Evolutionary conservation across 2,329 filamentous ascomycete species (phyloP), one percentile per base, ranked within the genome.

Genomic region (Claviceps africana): DNA sequence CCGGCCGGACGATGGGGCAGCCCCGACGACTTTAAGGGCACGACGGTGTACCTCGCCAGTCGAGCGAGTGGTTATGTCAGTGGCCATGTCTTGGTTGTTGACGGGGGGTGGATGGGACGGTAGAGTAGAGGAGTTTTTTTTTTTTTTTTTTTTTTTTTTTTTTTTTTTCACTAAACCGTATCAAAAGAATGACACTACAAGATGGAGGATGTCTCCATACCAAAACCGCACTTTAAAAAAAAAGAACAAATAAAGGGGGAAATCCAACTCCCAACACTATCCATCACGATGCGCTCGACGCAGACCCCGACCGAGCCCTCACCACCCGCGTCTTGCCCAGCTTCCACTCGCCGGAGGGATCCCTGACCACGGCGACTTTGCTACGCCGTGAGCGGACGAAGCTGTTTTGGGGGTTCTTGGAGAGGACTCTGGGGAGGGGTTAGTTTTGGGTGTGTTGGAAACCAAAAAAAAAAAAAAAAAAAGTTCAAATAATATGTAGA

Each of bases 21-120:
- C 11, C 85, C 88, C 0, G 88, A 94, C 28, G 90, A 96, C 61
- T 95, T 95, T 66, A 90, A 90, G 72, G 89, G 88, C 0, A 82
- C 80, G 0, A 77, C 84, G 0, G 83, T 95, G 30, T 95, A 81
- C 61, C 69, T 95, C 56, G 86, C 86, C 1, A 85, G 85, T 61
- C 76, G 71, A 63, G 85, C 83, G n/a, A 87, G 85, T 64, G 79
- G 73, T 10, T 95, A 95, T 70, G 83, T 95, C 39, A 88, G 78
- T 58, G 89, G 89, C 0, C 86, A 95, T 68, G 73, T 88, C 5
- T 64, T 95, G 59, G 83, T 86, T 28, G 86, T 95, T 47, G 90
- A 95, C 67, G 89, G 89, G 8, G 89, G 89, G 11, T 95, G 88
- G 88, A 94, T 95, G 88, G 88, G 86, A 1, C 75, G 88, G 73